Evolutionary conservation across 768 basidiomycete species (phyloP).

Genomic region (Naematelia aurantialba): DNA sequence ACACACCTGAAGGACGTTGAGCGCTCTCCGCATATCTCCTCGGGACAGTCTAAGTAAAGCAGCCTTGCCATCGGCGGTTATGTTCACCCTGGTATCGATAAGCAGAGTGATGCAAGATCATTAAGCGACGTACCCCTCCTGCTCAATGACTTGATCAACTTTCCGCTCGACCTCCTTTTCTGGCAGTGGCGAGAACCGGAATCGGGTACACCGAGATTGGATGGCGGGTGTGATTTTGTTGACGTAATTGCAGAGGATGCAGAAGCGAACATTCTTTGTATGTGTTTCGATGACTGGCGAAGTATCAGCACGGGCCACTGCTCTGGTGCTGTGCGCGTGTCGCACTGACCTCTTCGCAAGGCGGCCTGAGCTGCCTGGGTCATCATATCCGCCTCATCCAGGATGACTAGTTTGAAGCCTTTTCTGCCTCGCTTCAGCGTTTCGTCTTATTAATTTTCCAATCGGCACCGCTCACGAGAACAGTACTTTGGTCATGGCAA

Average conservation of each 20-base stretch:
- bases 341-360: slow-evolving; percentile 64
- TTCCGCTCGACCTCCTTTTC: slow-evolving; percentile 79
- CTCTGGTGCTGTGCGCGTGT: neutral
- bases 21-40: slow-evolving; percentile 94
- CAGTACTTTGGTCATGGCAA: slow-evolving; percentile 89
- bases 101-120: neutral
- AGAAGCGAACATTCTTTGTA: slow-evolving; percentile 97
- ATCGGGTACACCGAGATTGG: slow-evolving; percentile 95
- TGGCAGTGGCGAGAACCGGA: slow-evolving; percentile 91
- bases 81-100: slow-evolving; percentile 62
- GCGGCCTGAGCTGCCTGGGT: slow-evolving; percentile 96
- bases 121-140: slow-evolving; percentile 65
- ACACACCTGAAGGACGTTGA: slow-evolving; percentile 79
- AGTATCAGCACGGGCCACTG: neutral
- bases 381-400: slow-evolving; percentile 99
- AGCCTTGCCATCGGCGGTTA: slow-evolving; percentile 78
- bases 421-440: slow-evolving; percentile 58
- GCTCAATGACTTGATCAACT: slow-evolving; percentile 69
- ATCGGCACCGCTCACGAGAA: slow-evolving; percentile 49
- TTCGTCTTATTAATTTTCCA: neutral
- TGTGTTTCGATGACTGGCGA: slow-evolving; percentile 86
- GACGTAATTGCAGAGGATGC: slow-evolving; percentile 99
- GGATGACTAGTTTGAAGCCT: slow-evolving; percentile 93
- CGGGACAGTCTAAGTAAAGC: slow-evolving; percentile 87
- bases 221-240: slow-evolving; percentile 99